These are phyloP conservation scores for Clarireedia homoeocarpa DNA, from an alignment of 2,329 filamentous ascomycete species.

Conservation along the genomic window DNA sequence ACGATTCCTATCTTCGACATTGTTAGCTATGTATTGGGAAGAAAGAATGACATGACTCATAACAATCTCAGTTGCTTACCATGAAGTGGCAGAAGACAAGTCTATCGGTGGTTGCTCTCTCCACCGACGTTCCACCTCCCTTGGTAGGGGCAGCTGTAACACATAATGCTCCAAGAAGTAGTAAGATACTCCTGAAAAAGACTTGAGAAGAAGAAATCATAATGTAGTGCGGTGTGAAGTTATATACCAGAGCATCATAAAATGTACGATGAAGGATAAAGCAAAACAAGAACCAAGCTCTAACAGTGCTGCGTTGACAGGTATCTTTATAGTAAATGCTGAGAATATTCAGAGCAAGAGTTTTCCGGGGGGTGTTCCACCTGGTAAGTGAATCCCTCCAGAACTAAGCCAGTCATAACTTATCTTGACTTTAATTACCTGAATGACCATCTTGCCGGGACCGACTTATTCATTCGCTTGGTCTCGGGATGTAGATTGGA, in stretches of 20 bases:
- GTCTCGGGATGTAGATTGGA: no score
- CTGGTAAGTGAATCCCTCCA: no score
- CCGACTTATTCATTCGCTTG: no score
- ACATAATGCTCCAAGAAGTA: neutral
- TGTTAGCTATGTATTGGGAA: neutral
- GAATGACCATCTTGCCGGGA: no score
- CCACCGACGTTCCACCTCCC: neutral
- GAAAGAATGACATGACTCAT: neutral
- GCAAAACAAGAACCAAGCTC: no score
- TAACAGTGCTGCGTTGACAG: no score
- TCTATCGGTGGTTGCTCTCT: conserved; percentile 5
- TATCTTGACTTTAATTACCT: no score
- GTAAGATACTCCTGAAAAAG: neutral
- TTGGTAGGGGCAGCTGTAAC: neutral
- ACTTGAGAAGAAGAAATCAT: neutral
- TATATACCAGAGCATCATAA: neutral
- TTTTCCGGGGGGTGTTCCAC: no score
- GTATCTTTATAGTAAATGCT: no score
- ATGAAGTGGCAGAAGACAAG: conserved; percentile 20
- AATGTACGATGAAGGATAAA: no score
- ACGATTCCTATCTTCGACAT: conserved; percentile 17
- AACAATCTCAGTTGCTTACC: neutral
- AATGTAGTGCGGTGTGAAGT: neutral
- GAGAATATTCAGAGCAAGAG: no score
- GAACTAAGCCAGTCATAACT: no score